Percentiles rank a stretch among this genome's conserved stretches.
phyloP scores from a whole-genome alignment of 2,329 filamentous ascomycete species.

The Exutisphaerella laricina region DNA sequence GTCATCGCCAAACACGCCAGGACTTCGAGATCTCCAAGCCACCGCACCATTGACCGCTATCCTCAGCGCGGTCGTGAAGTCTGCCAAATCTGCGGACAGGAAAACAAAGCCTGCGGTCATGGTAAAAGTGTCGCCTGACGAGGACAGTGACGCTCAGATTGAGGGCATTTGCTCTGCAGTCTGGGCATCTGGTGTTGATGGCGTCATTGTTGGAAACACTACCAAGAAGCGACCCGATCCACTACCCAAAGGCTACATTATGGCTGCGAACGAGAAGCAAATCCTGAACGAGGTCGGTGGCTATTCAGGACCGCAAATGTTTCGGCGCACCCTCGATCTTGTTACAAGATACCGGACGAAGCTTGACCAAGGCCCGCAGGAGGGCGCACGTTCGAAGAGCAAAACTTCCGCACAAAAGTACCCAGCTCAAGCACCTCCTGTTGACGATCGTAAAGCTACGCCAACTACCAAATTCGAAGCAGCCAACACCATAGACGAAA shows the following conservation, averaged over 20 bases:
- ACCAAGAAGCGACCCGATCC: constrained; percentile 75
- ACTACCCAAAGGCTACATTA: constrained; percentile 58
- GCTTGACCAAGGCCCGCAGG: constrained; percentile 42
- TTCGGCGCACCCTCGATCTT: constrained; percentile 69
- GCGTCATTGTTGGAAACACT: constrained; percentile 95
- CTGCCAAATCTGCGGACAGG: constrained; percentile 63
- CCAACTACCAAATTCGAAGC: background rate
- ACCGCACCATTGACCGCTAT: constrained; percentile 76
- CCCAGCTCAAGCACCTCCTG: constrained; percentile 2
- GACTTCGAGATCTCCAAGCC: constrained; percentile 79
- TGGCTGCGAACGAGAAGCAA: constrained; percentile 61
- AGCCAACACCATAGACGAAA: constrained; percentile 16
- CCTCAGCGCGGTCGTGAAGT: constrained; percentile 72
- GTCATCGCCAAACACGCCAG: constrained; percentile 92
- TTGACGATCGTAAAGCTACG: constrained; percentile 3
- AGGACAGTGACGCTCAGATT: constrained; percentile 79
- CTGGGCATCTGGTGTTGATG: constrained; percentile 78
- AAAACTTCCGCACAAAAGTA: constrained; percentile 12
- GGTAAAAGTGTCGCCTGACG: constrained; percentile 97
- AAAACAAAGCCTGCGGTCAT: constrained; percentile 76
- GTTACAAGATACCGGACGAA: constrained; percentile 68
- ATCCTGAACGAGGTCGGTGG: constrained; percentile 72
- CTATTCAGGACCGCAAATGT: constrained; percentile 86
- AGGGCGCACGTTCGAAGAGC: constrained; percentile 10
- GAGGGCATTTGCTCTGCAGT: constrained; percentile 84